A percentile compares a stretch with the other conserved stretches of the same genome.
These are phyloP conservation scores for Malbranchea cinnamomea DNA, from an alignment of 2,329 filamentous ascomycete species.

Conservation along the genomic window DNA sequence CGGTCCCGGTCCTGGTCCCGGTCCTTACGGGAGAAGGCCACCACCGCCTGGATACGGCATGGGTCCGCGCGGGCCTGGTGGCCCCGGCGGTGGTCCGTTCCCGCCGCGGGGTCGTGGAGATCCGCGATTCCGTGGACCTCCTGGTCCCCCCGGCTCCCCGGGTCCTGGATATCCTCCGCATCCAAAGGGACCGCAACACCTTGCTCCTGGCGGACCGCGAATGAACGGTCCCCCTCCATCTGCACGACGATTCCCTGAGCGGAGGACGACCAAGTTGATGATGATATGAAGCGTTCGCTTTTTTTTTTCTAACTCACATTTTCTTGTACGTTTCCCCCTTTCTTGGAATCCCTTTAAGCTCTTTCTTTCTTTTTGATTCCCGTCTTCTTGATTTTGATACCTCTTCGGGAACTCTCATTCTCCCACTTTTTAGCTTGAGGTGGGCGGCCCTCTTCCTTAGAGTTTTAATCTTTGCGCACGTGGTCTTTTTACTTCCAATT, in stretches of 20 bases:
- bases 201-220: slow-evolving; percentile 1
- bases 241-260: slow-evolving; percentile 30
- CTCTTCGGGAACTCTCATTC: no score
- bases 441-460: no score
- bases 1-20: slow-evolving; percentile 8
- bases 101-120: slow-evolving; percentile 8
- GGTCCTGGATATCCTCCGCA: slow-evolving; percentile 13
- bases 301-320: background rate
- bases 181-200: slow-evolving; percentile 4
- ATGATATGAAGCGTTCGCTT: slow-evolving; percentile 24
- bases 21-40: slow-evolving; percentile 1
- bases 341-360: background rate
- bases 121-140: no score
- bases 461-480: no score
- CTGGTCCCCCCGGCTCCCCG: slow-evolving; percentile 9
- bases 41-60: background rate
- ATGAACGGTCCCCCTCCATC: slow-evolving; percentile 1
- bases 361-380: no score
- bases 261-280: slow-evolving; percentile 34
- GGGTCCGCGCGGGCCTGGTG: slow-evolving; percentile 2
- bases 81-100: slow-evolving; percentile 1
- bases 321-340: background rate
- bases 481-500: no score
- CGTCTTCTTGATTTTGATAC: no score
- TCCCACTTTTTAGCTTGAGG: no score